Evolutionary conservation across 805 yeast species (phyloP), one percentile per base, ranked within the genome.

Genomic region (Lipomyces yamanashiensis): DNA sequence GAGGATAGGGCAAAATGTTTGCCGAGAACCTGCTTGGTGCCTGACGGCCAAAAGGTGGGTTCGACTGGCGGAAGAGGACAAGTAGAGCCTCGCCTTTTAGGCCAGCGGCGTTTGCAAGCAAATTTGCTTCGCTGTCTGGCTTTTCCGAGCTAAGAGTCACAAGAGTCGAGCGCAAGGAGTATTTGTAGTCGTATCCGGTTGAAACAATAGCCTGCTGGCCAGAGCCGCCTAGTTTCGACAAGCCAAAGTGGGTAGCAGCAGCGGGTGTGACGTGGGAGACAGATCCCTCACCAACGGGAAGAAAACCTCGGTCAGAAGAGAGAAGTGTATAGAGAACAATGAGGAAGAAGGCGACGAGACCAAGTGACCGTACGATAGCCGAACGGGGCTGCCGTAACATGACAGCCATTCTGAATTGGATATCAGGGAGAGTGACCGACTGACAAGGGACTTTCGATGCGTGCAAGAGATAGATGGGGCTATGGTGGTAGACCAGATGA

Each of bases 1-100:
- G 54, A 2, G 65, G 65, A 21, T 50, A 57, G 3, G 69, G 69
- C 23, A 66, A 52, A 3, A 66, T 4, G 40, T 53, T 63, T 33
- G 67, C 64, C 45, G 54, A 54, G 54, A 51, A 58, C 23, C 61
- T 53, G 23, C 28, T 10, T 15, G 55, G 51, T 5, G 50, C 49
- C 40, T 58, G 40, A 12, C 34, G 54, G n/a, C 45, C 53, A 21
- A 28, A 40, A 10, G 54, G 36, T 7, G 54, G 49, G 36, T 33
- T 34, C 1, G 15, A 40, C 37, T 43, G 36, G 19, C 61, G 61
- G 28, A 58, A 40, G 36, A 58, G 33, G n/a, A 23, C 40, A 5
- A 3, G 55, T 2, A 55, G 8, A 4, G 50, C 49, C 21, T n/a
- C 49, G 36, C 43, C 50, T 12, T 41, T 21, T 12, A 58, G 54